Conservation (phyloP, 176 grass and related monocot genomes). For the Dactylis glomerata region DNA sequence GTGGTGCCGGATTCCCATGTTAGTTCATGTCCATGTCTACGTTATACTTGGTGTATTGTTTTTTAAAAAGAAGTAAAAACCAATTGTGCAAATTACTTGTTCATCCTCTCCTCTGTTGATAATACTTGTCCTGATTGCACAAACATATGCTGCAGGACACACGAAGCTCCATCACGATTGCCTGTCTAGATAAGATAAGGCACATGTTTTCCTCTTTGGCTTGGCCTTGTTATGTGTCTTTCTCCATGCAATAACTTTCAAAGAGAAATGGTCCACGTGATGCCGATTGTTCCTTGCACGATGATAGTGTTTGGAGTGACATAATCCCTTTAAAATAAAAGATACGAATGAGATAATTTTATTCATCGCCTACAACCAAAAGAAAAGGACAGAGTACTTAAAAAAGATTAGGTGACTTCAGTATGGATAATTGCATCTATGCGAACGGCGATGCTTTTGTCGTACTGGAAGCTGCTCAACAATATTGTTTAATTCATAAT, state of each 20-base stretch:
- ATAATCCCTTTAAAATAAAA: background rate
- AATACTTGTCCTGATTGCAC: background rate
- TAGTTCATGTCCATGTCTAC: too few relatives aligned
- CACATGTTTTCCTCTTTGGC: background rate
- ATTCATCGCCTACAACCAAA: background rate
- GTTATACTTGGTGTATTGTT: too few relatives aligned
- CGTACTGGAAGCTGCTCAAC: background rate
- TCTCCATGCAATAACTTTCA: background rate
- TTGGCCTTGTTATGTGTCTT: background rate
- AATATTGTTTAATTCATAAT: background rate
- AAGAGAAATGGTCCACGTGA: background rate
- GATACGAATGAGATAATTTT: background rate
- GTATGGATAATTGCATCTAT: background rate
- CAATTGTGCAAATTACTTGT: too few relatives aligned
- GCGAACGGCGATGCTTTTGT: background rate
- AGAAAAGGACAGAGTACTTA: background rate
- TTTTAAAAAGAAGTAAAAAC: too few relatives aligned
- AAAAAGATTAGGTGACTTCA: background rate
- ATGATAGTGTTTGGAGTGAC: background rate
- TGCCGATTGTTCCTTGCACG: background rate
- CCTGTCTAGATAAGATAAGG: background rate
- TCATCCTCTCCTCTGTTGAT: background rate
- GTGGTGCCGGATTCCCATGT: too few relatives aligned
- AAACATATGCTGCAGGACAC: background rate
- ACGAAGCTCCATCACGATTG: background rate